Evolutionary conservation across 164 flowering plant species (phyloP).

Genomic region (Annona squamosa): DNA sequence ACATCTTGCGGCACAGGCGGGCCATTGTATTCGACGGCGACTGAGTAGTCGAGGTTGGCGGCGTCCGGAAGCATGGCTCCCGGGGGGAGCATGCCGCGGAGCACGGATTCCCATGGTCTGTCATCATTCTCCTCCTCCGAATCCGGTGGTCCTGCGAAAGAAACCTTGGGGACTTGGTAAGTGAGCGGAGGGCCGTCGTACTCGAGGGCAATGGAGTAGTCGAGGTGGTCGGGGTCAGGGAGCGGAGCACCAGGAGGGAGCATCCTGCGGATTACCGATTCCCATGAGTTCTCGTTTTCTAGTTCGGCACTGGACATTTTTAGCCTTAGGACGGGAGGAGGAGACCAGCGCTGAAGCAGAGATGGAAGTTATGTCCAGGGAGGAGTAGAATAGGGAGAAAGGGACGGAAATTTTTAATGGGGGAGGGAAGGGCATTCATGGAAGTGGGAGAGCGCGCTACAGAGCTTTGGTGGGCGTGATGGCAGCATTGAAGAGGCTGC

Average conservation of each 20-base stretch:
- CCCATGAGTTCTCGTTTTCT: conserved; percentile 26
- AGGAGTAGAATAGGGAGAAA: neutral
- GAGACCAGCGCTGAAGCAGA: neutral
- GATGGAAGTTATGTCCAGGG: conserved; percentile 4
- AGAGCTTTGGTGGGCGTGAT: neutral
- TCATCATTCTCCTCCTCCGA: conserved; percentile 9
- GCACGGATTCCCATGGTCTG: conserved; percentile 30
- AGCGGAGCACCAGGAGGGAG: conserved; percentile 49
- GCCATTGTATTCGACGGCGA: conserved; percentile 37
- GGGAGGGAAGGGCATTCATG: neutral
- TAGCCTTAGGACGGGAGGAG: no score
- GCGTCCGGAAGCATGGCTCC: conserved; percentile 45
- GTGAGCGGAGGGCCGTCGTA: conserved; percentile 38
- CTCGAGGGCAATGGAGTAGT: conserved; percentile 50
- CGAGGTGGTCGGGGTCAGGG: conserved; percentile 48
- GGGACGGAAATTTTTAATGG: neutral
- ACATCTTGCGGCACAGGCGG: conserved; percentile 27
- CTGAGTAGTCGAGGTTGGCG: conserved; percentile 41
- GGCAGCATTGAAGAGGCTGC: neutral
- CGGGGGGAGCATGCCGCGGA: conserved; percentile 32
- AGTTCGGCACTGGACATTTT: conserved; percentile 3
- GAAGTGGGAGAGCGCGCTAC: neutral
- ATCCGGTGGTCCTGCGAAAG: conserved; percentile 17
- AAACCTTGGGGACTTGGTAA: conserved; percentile 35
- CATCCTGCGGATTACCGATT: conserved; percentile 32